Conservation (phyloP, 805 yeast genomes). For the Kluyveromyces dobzhanskii region DNA sequence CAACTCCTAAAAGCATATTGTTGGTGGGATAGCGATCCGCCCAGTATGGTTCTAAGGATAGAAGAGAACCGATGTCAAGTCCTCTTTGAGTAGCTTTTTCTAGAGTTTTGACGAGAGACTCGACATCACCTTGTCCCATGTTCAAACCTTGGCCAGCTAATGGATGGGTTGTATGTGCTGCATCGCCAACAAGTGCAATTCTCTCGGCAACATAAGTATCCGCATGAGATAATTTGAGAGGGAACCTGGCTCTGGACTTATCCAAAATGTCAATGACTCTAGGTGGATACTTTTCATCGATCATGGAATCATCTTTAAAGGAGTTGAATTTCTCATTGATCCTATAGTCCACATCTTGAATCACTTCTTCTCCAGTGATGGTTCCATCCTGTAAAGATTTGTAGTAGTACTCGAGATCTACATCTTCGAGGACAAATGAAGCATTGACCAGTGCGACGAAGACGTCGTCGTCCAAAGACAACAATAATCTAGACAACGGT, state of each 20-base stretch:
- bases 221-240: conserved; percentile 81
- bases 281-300: conserved; percentile 60
- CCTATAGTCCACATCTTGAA: conserved; percentile 72
- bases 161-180: conserved; percentile 97
- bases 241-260: conserved; percentile 77
- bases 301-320: conserved; percentile 32
- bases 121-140: conserved; percentile 94
- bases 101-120: conserved; percentile 55
- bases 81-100: conserved; percentile 71
- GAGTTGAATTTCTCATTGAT: conserved; percentile 25
- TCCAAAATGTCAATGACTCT: conserved; percentile 50
- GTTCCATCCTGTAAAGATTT: conserved; percentile 24
- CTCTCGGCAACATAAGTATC: conserved; percentile 80
- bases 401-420: conserved; percentile 68
- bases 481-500: conserved; percentile 55
- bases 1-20: conserved; percentile 74
- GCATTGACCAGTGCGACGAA: conserved; percentile 76
- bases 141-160: conserved; percentile 96
- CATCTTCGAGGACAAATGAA: conserved; percentile 69
- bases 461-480: conserved; percentile 48
- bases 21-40: conserved; percentile 74
- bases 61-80: conserved; percentile 72
- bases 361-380: conserved; percentile 38
- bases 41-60: conserved; percentile 82
- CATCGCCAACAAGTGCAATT: conserved; percentile 93